Conservation (phyloP, 345 rosid species). For the Linum lewisii region DNA sequence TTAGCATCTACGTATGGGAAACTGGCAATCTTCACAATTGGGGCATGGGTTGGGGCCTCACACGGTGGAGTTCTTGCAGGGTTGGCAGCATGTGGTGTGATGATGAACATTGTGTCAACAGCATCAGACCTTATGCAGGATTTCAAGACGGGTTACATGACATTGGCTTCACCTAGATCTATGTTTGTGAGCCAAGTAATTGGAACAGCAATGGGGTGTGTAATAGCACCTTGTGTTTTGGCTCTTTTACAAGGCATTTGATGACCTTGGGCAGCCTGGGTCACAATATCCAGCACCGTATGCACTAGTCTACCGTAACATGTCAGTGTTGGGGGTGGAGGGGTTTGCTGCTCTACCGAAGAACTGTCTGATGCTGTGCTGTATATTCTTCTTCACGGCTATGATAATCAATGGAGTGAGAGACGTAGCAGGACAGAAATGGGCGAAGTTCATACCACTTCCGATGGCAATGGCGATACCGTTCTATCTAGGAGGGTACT, state of each 20-base stretch:
- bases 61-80: conserved; percentile 43
- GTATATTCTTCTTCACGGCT: conserved; percentile 19
- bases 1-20: conserved; percentile 47
- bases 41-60: conserved; percentile 39
- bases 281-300: conserved; percentile 39
- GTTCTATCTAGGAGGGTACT: conserved; percentile 9
- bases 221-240: conserved; percentile 43
- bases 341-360: conserved; percentile 47
- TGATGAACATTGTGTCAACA: conserved; percentile 40
- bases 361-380: conserved; percentile 35
- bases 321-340: conserved; percentile 44
- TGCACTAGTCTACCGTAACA: conserved; percentile 36
- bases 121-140: conserved; percentile 48
- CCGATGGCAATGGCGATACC: conserved; percentile 12
- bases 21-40: conserved; percentile 40
- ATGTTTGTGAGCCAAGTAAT: conserved; percentile 53
- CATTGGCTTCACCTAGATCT: conserved; percentile 35
- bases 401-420: conserved; percentile 3
- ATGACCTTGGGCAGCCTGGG: conserved; percentile 29
- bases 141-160: conserved; percentile 45
- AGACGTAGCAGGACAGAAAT: neutral
- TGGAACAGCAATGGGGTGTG: conserved; percentile 41
- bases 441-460: conserved; percentile 6
- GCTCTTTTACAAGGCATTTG: conserved; percentile 36
- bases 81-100: conserved; percentile 41